Base-by-base conservation (phyloP, 2,329 filamentous ascomycete species). In the Fusarium transvaalense region DNA sequence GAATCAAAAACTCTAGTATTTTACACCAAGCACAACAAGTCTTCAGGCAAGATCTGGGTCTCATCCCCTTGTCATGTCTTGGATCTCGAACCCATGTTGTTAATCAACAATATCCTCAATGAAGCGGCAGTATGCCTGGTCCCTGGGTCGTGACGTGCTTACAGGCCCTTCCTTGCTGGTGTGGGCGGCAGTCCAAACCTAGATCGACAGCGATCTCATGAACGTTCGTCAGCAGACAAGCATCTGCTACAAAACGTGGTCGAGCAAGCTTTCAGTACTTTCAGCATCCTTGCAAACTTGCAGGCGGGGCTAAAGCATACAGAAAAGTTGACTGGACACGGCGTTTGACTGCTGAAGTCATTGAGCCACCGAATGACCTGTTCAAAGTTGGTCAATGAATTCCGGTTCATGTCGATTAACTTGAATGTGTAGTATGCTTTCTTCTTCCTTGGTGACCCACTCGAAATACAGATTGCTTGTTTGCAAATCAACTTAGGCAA, bases 151-250 rank as follows among this genome's bases (percentile, higher is more conserved):
- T 51, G 41, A 38, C 25, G 41, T 29, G 23, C 48, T 37, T 66
- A 35, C 35, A 19, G 29, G 21, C 47, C 23, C 23, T 51, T 39
- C 54, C 53, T 37, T 37, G 66, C 35, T 29, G 25, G 61, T 52
- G 41, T 50, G 53, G 37, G 41, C 46, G 43, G 43, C 38, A 42
- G 42, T 62, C 50, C 31, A 52, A 42, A 25, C 61, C 32, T 32
- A 42, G 39, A 64, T 50, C 37, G 27, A 58, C n/a, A 48, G 21
- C 34, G 48, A 58, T 65, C 27, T 56, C 32, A 41, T 14, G 9
- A 57, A 25, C 56, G 59, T 67, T 71, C 59, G 61, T 64, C 29
- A 59, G 37, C 41, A 54, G 31, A 52, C 64, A 74, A 59, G 63
- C 63, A 51, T 37, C 35, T 21, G 37, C 47, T 37, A 29, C 46